Evolutionary conservation across 2,329 filamentous ascomycete species (phyloP).

Genomic region (Neophaeococcomyces mojaviensis): DNA sequence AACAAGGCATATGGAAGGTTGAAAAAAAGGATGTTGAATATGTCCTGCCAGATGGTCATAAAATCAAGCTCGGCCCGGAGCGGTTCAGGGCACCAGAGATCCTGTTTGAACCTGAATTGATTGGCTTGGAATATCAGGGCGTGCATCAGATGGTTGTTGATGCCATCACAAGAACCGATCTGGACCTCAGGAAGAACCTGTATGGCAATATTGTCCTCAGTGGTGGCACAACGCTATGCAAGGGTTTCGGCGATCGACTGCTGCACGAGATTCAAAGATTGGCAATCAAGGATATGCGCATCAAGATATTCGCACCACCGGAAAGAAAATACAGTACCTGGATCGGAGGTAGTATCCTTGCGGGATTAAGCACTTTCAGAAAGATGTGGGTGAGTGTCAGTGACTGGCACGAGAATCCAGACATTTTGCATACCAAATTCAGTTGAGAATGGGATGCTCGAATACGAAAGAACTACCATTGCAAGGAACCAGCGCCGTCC

Average conservation of each 20-base stretch:
- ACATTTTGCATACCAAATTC: constrained; percentile 98
- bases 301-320: constrained; percentile 97
- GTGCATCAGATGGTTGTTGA: constrained; percentile 98
- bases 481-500: too few species aligned
- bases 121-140: constrained; percentile 91
- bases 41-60: constrained; percentile 82
- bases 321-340: constrained; percentile 98
- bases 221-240: constrained; percentile 90
- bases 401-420: constrained; percentile 99
- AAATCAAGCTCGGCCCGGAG: constrained; percentile 88
- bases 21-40: constrained; percentile 81
- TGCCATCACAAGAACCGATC: constrained; percentile 86
- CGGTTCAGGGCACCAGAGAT: constrained; percentile 95
- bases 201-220: constrained; percentile 97
- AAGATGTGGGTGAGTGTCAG: constrained; percentile 99
- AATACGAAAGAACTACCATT: not conserved
- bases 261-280: constrained; percentile 86
- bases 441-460: constrained; percentile 46
- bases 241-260: constrained; percentile 89
- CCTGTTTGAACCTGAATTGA: constrained; percentile 93
- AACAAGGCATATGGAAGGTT: constrained; percentile 56
- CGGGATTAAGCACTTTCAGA: constrained; percentile 92
- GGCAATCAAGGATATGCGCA: constrained; percentile 97
- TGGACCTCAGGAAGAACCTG: constrained; percentile 87
- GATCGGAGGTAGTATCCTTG: constrained; percentile 96